These are phyloP conservation scores for Zygoascus flipseniorum DNA, from an alignment of 805 yeast species.

Conservation along the genomic window DNA sequence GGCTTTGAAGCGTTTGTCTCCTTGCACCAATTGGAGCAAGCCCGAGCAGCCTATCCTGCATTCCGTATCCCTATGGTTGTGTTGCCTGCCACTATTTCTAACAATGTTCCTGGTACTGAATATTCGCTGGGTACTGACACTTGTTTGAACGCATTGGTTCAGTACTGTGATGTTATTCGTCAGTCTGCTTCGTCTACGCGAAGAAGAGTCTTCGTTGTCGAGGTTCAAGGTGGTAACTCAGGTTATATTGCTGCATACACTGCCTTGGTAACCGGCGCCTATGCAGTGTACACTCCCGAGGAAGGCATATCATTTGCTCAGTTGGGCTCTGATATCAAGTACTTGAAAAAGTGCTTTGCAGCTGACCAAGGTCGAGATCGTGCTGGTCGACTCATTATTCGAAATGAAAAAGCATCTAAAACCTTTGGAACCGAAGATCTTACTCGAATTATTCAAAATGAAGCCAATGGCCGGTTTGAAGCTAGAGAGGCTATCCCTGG, in stretches of 20 bases:
- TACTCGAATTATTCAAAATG: constrained; percentile 76
- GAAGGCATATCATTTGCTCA: constrained; percentile 59
- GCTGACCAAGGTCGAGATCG: constrained; percentile 70
- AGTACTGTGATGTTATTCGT: constrained; percentile 91
- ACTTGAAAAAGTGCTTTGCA: constrained; percentile 58
- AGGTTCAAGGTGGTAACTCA: constrained; percentile 96
- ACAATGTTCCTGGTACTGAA: constrained; percentile 98
- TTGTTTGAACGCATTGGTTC: constrained; percentile 81
- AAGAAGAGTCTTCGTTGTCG: constrained; percentile 90
- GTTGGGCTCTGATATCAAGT: constrained; percentile 66
- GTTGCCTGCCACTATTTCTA: constrained; percentile 92
- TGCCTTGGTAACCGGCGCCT: constrained; percentile 83
- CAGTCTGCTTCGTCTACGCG: constrained; percentile 93
- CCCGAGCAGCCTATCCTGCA: constrained; percentile 74
- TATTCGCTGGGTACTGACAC: constrained; percentile 94
- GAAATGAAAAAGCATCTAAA: constrained; percentile 74
- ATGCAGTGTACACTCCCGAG: constrained; percentile 87
- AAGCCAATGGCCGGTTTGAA: constrained; percentile 69
- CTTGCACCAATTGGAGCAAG: constrained; percentile 69
- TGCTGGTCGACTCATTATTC: constrained; percentile 78
- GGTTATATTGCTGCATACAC: constrained; percentile 88
- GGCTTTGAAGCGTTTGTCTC: constrained; percentile 96
- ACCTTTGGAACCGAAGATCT: constrained; percentile 76
- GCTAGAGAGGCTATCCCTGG: constrained; percentile 96
- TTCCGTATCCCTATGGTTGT: constrained; percentile 91